Evolutionary conservation across 305 asterid species (phyloP).

Genomic region (Solanum hybrid): DNA sequence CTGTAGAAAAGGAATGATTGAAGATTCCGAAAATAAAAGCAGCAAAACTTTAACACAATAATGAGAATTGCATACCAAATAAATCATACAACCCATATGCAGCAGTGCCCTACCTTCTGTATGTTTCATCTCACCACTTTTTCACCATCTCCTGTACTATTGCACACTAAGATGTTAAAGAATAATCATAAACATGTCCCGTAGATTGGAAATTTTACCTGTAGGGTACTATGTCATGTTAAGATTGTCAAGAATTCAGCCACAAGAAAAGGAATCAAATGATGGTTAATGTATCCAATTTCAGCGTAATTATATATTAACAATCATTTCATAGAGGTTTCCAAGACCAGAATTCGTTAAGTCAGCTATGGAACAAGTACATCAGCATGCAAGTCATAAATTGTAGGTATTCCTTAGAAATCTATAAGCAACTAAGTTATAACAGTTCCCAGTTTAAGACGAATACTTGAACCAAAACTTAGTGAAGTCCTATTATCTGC

Average conservation of each 20-base stretch:
- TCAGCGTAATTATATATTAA: not conserved
- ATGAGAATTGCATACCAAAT: constrained; percentile 27
- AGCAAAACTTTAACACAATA: constrained; percentile 29
- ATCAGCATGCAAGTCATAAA: not conserved
- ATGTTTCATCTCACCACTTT: constrained; percentile 20
- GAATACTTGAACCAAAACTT: not conserved
- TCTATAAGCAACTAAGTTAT: not conserved
- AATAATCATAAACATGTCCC: constrained; percentile 27
- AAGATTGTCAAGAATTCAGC: not conserved
- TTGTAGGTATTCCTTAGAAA: not conserved
- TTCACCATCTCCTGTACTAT: constrained; percentile 33
- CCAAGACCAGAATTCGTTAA: not conserved
- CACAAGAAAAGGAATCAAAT: not conserved
- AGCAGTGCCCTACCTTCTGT: constrained; percentile 37
- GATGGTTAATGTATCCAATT: not conserved
- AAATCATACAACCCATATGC: constrained; percentile 42
- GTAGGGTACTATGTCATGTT: constrained; percentile 4
- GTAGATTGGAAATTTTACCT: constrained; percentile 28
- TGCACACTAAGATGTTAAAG: constrained; percentile 26
- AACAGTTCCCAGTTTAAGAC: not conserved
- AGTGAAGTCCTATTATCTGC: not conserved
- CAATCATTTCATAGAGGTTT: constrained; percentile 5
- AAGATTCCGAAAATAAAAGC: constrained; percentile 25
- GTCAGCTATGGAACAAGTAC: not conserved
- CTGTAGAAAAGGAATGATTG: constrained; percentile 34